Base-by-base conservation (phyloP, 352 stramenopile genomes). In the Plasmopara halstedii region DNA sequence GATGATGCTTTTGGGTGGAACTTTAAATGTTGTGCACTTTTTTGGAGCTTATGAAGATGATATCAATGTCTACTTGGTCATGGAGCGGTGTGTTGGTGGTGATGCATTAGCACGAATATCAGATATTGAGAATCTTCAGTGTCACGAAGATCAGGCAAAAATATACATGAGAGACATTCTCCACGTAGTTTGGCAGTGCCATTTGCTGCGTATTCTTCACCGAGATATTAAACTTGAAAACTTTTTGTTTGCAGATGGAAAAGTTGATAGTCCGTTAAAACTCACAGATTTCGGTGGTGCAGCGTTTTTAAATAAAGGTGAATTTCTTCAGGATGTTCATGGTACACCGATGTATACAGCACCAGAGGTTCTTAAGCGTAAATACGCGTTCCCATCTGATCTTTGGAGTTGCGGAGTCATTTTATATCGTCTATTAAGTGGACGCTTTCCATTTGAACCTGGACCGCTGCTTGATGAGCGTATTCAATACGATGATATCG, bases 331-430 rank as follows among this genome's bases (percentile, higher is more conserved):
- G 14, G 62, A 79, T 17, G 53, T 89, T 11, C 67, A 74, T 3
- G 77, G 77, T 11, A 89, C 77, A 23, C 77, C 77, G 15, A 32
- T 89, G 29, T 89, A 87, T 50, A 89, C 77, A 15, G 77, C 77
- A 15, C 77, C 77, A 0, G 77, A 89, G 35, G 74, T 89, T 17
- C 64, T 89, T 3, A 47, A 67, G 8, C 62, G 56, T 29, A 62
- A 76, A 19, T 86, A 89, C 50, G 64, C 72, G 33, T 81, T 80
- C 35, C 77, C 77, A 15, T 83, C 74, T 10, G 77, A 89, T 42
- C 57, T 89, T 43, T 89, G 77, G 77, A 89, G 77, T 42, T 89
- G 74, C 38, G 77, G 77, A 2, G 67, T 89, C 35, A 85, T 89
- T 46, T 64, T 89, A 14, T 85, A 85, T 54, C 73, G 72, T 8